Evolutionary conservation across 2,329 filamentous ascomycete genomes (phyloP), one percentile per base, ranked within the genome.

Genomic region (Neocatenulostroma microsporum): DNA sequence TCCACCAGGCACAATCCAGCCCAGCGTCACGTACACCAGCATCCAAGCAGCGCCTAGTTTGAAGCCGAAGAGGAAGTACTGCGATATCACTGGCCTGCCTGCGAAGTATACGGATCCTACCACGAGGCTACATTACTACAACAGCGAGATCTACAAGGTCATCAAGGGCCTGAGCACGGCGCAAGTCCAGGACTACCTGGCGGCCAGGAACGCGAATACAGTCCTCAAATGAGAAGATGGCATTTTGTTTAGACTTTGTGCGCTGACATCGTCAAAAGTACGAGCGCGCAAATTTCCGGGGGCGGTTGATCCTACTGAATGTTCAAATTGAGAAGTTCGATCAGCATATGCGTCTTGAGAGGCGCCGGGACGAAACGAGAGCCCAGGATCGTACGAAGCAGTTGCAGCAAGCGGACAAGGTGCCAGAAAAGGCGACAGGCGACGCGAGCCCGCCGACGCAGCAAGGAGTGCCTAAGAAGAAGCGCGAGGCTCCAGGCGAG

Each of bases 41-140:
- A 93, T 98, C 45, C 91, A 96, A 62, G 87, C 85, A 31, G 89
- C 91, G 3, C 91, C 91, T 25, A 91, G 84, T 40, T 68, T 96
- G 52, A 75, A 77, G 54, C 74, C 77, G 5, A 76, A 84, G 56
- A 87, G 81, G 62, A 84, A 82, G 54, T 98, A 96, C 63, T 98
- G 91, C 68, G 93, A 98, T 62, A 76, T 98, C 52, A 98, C 91
- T 1, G 93, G 91, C 1, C 66, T 98, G 47, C 78, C 85, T n/a
- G 85, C 87, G 20, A 82, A 83, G 5, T 98, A 98, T 59, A 78
- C 84, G 21, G 91, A 98, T 58, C 93, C 91, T 3, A 98, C 98
- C 73, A 94, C 88, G 25, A 76, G 89, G 46, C 64, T 98, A 62
- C 73, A 89, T 44, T 98, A 98, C 63, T 84, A 94, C 62, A 82